These are phyloP conservation scores for Kluyveromyces nonfermentans DNA, from an alignment of 805 yeast species.

Conservation along the genomic window DNA sequence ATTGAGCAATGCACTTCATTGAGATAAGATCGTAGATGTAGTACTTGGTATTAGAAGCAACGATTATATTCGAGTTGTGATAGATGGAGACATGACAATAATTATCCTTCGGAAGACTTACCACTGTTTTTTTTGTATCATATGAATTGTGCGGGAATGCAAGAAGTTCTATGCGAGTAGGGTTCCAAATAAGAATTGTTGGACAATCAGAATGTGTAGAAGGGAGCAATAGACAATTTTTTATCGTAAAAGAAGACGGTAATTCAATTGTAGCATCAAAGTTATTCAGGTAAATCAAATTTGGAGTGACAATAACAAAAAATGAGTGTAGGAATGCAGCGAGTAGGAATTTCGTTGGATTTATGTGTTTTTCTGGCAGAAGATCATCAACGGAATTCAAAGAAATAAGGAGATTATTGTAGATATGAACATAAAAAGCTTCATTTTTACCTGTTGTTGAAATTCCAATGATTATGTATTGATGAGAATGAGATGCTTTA, in stretches of 20 bases:
- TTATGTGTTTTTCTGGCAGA: background rate
- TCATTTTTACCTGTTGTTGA: background rate
- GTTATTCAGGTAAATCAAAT: background rate
- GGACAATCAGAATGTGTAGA: background rate
- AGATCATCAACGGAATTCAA: background rate
- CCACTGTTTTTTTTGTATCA: background rate
- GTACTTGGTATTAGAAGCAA: background rate
- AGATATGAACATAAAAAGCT: background rate
- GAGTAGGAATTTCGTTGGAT: background rate
- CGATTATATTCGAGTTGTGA: background rate
- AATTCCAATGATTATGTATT: background rate
- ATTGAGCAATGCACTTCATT: background rate
- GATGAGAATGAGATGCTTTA: background rate
- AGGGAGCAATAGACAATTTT: background rate
- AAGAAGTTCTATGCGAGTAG: background rate
- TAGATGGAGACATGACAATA: background rate
- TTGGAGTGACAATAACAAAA: background rate
- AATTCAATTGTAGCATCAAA: background rate
- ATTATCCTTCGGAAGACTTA: background rate
- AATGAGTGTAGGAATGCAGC: background rate
- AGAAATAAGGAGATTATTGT: background rate
- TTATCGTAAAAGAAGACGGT: background rate
- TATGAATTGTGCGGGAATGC: background rate
- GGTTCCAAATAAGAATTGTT: background rate
- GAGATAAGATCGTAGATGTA: background rate